Conservation (phyloP, 768 basidiomycete species). For the Mycena haematopus region DNA sequence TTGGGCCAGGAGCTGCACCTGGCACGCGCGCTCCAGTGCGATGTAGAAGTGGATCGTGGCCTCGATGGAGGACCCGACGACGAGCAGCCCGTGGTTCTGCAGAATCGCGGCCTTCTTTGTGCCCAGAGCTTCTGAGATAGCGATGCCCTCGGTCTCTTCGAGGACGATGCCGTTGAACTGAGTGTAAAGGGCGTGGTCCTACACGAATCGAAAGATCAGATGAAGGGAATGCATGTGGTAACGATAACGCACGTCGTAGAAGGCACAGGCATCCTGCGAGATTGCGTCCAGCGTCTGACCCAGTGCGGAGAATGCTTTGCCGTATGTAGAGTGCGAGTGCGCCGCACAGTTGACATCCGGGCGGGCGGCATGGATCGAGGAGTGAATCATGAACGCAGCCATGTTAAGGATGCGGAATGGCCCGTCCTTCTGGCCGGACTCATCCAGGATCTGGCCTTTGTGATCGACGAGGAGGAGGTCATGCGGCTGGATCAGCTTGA, state of each 20-base stretch:
- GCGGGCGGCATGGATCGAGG: conserved; percentile 51
- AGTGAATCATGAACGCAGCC: conserved; percentile 47
- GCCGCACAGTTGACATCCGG: conserved; percentile 55
- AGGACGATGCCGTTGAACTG: conserved; percentile 58
- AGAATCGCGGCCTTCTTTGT: conserved; percentile 49
- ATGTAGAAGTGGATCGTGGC: conserved; percentile 50
- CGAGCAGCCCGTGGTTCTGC: conserved; percentile 51
- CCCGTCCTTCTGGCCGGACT: conserved; percentile 33
- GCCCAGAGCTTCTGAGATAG: conserved; percentile 52
- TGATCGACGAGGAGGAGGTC: conserved; percentile 57
- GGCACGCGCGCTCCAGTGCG: conserved; percentile 51
- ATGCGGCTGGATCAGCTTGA: conserved; percentile 49
- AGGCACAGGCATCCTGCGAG: conserved; percentile 51
- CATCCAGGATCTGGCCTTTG: conserved; percentile 27
- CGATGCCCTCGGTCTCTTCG: conserved; percentile 48
- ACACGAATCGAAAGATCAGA: background rate
- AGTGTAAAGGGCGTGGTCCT: conserved; percentile 48
- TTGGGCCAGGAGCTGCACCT: conserved; percentile 53
- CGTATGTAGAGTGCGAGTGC: conserved; percentile 56
- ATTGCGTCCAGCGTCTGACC: conserved; percentile 50
- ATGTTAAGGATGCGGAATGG: conserved; percentile 37
- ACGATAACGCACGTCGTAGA: conserved; percentile 38
- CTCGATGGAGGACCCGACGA: conserved; percentile 49
- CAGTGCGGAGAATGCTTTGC: conserved; percentile 56
- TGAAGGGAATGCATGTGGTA: background rate